A percentile compares a stretch with the other conserved stretches of the same genome.
phyloP scores from a whole-genome alignment of 805 yeast genomes.

The Brettanomyces sp. region DNA sequence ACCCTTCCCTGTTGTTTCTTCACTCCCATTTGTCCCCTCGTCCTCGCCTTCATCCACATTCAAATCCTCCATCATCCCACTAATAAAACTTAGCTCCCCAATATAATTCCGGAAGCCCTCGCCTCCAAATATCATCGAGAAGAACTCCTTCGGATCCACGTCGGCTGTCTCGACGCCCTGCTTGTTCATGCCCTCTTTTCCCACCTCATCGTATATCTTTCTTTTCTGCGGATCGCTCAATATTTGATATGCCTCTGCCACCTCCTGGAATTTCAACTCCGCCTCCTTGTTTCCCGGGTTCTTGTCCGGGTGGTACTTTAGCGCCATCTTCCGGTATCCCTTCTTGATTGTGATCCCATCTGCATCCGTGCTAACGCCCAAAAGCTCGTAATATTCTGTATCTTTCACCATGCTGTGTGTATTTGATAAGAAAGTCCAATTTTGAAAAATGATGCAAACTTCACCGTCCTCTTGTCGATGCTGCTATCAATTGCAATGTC shows the following conservation, averaged over 20 bases:
- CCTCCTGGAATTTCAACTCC: slow-evolving; percentile 57
- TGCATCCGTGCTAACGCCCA: slow-evolving; percentile 51
- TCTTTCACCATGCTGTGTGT: slow-evolving; percentile 54
- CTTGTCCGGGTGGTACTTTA: slow-evolving; percentile 74
- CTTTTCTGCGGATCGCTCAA: slow-evolving; percentile 57
- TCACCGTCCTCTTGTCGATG: too few species aligned
- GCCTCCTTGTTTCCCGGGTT: slow-evolving; percentile 71
- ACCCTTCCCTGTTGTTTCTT: slow-evolving; percentile 36
- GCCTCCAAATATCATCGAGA: slow-evolving; percentile 75
- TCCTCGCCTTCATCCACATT: slow-evolving; percentile 2
- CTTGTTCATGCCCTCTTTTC: slow-evolving; percentile 46
- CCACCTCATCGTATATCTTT: slow-evolving; percentile 62
- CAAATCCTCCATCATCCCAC: slow-evolving; percentile 38
- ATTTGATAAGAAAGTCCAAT: too few species aligned
- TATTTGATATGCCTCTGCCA: slow-evolving; percentile 68
- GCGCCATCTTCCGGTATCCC: slow-evolving; percentile 70
- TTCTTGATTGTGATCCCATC: slow-evolving; percentile 62
- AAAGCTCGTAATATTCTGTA: slow-evolving; percentile 59
- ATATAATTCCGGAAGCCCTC: slow-evolving; percentile 80
- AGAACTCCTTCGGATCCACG: slow-evolving; percentile 67
- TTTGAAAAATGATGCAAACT: too few species aligned
- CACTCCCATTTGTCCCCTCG: slow-evolving; percentile 32
- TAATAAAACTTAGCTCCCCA: slow-evolving; percentile 77
- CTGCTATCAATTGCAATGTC: too few species aligned
- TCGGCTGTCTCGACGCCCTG: slow-evolving; percentile 46